These are phyloP conservation scores for Magnaporthiopsis rhizophila DNA, from an alignment of 2,329 filamentous ascomycete genomes.

Conservation along the genomic window DNA sequence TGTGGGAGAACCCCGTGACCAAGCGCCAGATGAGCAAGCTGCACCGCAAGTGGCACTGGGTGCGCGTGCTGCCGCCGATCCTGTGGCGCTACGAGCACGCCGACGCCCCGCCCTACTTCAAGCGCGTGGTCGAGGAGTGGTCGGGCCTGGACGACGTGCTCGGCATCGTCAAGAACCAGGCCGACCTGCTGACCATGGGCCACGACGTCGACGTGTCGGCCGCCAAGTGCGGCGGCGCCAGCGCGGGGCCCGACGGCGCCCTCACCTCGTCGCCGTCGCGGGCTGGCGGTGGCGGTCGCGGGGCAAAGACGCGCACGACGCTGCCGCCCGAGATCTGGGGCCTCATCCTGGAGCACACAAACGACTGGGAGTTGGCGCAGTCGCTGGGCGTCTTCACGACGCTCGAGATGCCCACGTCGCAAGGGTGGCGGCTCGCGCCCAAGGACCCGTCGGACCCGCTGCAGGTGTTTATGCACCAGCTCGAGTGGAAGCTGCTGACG, in stretches of 20 bases:
- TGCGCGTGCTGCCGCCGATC: constrained; percentile 71
- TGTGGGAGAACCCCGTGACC: constrained; percentile 87
- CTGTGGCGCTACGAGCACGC: constrained; percentile 66
- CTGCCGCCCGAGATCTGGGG: constrained; percentile 86
- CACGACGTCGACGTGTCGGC: constrained; percentile 56
- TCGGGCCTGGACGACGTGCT: constrained; percentile 63
- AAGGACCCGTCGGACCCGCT: constrained; percentile 55
- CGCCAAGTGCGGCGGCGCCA: constrained; percentile 15
- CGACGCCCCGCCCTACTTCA: constrained; percentile 26
- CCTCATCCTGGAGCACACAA: constrained; percentile 73
- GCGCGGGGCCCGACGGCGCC: constrained; percentile 1
- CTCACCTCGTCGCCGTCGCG: constrained; percentile 17
- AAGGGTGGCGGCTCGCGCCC: constrained; percentile 58
- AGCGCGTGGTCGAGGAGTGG: constrained; percentile 48
- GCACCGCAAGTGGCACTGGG: constrained; percentile 77
- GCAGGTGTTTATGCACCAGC: constrained; percentile 64
- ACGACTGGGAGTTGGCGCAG: constrained; percentile 85
- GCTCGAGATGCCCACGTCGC: constrained; percentile 53
- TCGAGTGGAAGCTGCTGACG: constrained; percentile 79
- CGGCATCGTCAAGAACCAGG: constrained; percentile 67
- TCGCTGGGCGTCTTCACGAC: constrained; percentile 75
- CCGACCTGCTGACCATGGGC: constrained; percentile 65
- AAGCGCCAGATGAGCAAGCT: constrained; percentile 82
- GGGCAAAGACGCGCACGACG: constrained; percentile 28
- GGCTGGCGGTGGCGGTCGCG: constrained; percentile 20